phyloP scores from a whole-genome alignment of 352 stramenopile genomes.

The Phytopythium aichiense region DNA sequence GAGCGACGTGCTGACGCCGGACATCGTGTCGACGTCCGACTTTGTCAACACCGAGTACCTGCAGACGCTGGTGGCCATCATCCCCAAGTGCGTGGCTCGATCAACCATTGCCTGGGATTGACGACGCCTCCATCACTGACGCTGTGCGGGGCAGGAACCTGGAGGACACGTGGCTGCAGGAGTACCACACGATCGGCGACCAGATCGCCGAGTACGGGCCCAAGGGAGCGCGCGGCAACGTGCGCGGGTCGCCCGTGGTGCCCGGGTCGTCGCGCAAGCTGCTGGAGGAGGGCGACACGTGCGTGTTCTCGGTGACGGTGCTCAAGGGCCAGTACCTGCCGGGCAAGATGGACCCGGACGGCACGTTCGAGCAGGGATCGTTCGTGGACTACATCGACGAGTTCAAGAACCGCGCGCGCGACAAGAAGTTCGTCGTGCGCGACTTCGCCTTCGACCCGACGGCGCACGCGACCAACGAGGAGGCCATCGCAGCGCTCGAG shows the following conservation, averaged over 20 bases:
- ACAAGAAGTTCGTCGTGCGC: conserved; percentile 92
- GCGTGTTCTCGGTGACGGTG: conserved; percentile 95
- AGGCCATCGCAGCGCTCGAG: conserved; percentile 80
- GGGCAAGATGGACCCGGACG: conserved; percentile 80
- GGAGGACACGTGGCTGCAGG: conserved; percentile 86
- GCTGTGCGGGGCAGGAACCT: conserved; percentile 33
- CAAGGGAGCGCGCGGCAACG: conserved; percentile 86
- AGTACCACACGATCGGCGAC: conserved; percentile 86
- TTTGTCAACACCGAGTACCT: conserved; percentile 98
- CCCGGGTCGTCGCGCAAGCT: conserved; percentile 90
- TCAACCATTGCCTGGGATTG: too few species aligned
- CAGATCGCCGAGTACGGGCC: conserved; percentile 90
- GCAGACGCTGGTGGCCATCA: conserved; percentile 94
- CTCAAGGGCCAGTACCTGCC: conserved; percentile 93
- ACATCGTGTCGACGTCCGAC: conserved; percentile 83
- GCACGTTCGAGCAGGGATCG: conserved; percentile 89
- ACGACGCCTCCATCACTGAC: background rate
- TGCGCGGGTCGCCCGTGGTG: conserved; percentile 95
- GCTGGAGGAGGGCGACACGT: conserved; percentile 89
- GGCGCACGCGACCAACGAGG: conserved; percentile 83
- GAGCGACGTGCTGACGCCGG: conserved; percentile 91
- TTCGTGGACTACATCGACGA: conserved; percentile 94
- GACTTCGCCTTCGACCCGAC: conserved; percentile 93
- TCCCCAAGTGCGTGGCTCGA: conserved; percentile 73
- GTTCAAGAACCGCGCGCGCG: conserved; percentile 90